Conservation (phyloP, 129 eudicot species). For the Smallanthus sonchifolius region DNA sequence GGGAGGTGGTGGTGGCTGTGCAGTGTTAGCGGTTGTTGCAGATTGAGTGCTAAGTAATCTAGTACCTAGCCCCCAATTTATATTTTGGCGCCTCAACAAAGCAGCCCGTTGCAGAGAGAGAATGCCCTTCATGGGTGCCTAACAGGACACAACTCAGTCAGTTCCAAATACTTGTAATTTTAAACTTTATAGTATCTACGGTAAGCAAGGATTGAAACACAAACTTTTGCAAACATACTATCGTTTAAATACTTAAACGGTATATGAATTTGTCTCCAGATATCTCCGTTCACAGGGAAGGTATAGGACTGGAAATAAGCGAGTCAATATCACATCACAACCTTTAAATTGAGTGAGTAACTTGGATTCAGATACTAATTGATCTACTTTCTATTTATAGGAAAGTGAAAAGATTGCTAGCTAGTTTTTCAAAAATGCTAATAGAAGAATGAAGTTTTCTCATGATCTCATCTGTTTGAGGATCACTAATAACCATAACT, state of each 20-base stretch:
- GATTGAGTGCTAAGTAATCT: slow-evolving; percentile 81
- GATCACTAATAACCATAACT: neutral
- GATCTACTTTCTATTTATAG: neutral
- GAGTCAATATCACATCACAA: neutral
- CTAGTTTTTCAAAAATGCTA: neutral
- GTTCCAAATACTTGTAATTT: neutral
- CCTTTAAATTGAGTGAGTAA: neutral
- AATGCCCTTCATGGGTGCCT: slow-evolving; percentile 80
- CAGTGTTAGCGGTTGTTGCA: slow-evolving; percentile 64
- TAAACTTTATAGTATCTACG: neutral
- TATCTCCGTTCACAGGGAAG: neutral
- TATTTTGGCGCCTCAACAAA: slow-evolving; percentile 39
- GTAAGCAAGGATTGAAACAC: neutral
- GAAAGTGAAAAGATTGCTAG: neutral
- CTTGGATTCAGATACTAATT: neutral
- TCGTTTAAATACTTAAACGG: neutral
- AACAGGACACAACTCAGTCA: neutral
- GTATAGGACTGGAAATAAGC: neutral
- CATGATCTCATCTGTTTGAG: neutral
- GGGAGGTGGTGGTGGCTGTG: slow-evolving; percentile 58
- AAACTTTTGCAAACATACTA: neutral
- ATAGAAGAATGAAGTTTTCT: neutral
- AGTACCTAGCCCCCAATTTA: slow-evolving; percentile 36
- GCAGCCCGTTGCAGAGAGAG: slow-evolving; percentile 63
- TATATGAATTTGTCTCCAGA: neutral